Base-by-base conservation (phyloP, 805 yeast genomes). In the Spathaspora gorwiae region DNA sequence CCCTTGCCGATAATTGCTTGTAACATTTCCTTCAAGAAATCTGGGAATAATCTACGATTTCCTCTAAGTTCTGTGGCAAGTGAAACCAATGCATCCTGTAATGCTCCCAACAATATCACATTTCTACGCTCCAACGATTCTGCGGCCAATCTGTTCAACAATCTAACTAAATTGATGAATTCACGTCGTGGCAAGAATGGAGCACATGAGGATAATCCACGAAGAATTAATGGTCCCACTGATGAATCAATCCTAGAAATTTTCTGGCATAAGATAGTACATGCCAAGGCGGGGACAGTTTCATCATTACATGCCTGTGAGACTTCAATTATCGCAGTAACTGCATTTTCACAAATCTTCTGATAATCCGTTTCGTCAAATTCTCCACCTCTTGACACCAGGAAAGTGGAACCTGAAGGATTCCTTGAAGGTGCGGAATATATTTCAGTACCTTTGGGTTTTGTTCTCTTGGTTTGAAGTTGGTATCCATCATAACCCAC, bases 261-360 rank as follows among this genome's bases (percentile, higher is more conserved):
- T 57, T 90, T 90, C 60, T 90, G 97, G 11, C 87, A 80, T 46
- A 94, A 72, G 34, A 94, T 81, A 0, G 96, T 84, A 11, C 87
- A 81, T 0, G 95, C 83, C 51, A 94, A 73, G 3, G 86, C 82
- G 13, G 86, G 79, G 29, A 92, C 84, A 13, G 87, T 77, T 45
- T 80, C 81, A 51, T 86, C 94, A 37, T 79, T 75, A 55, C 87
- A 84, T 30, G 73, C 71, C 26, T 78, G 75, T 0, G 90, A 80
- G 35, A 90, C 77, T 40, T 81, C 81, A 37, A 81, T 75, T 7
- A 84, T 76, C 0, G 95, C 83, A 7, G 78, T 73, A 14, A 89
- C 77, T 26, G 90, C 81, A 58, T 89, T 87, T 47, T 77, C 73
- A 59, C 81, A 82, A 7, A 84, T 66, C 39, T 56, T 59, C 9